Evolutionary conservation across 306 rosid genomes (phyloP).

Genomic region (Leucaena leucocephala): DNA sequence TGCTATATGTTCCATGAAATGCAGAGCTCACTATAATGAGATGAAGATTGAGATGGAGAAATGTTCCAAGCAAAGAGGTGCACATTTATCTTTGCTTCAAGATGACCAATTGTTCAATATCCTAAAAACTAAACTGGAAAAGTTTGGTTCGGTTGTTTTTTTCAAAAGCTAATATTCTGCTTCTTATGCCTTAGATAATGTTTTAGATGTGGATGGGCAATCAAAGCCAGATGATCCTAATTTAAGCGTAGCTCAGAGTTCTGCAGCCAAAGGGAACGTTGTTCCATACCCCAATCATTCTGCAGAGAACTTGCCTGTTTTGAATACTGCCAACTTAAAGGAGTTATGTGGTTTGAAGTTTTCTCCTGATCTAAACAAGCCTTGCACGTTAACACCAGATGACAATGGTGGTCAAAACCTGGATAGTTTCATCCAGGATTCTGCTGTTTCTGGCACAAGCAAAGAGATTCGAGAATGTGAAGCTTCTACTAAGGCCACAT

Average conservation of each 20-base stretch:
- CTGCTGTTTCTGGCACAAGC: slow-evolving; percentile 38
- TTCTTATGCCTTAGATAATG: slow-evolving; percentile 43
- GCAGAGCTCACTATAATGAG: slow-evolving; percentile 72
- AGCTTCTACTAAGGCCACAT: slow-evolving; percentile 62
- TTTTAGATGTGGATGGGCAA: slow-evolving; percentile 43
- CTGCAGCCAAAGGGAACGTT: slow-evolving; percentile 42
- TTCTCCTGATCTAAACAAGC: slow-evolving; percentile 40
- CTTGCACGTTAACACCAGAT: slow-evolving; percentile 35
- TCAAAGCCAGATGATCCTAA: slow-evolving; percentile 39
- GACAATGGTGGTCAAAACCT: slow-evolving; percentile 32
- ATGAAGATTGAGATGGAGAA: slow-evolving; percentile 78
- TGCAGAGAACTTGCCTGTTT: slow-evolving; percentile 34
- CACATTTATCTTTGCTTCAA: slow-evolving; percentile 18
- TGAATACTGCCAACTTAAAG: slow-evolving; percentile 35
- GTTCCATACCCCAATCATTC: slow-evolving; percentile 39
- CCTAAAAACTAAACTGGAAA: slow-evolving; percentile 16
- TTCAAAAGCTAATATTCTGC: slow-evolving; percentile 24
- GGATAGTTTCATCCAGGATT: slow-evolving; percentile 33
- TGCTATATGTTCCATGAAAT: slow-evolving; percentile 66
- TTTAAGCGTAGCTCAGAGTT: slow-evolving; percentile 39
- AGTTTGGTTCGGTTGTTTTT: slow-evolving; percentile 20
- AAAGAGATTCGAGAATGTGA: slow-evolving; percentile 36
- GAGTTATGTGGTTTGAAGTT: slow-evolving; percentile 40
- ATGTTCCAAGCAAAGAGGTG: slow-evolving; percentile 57
- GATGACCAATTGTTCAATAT: slow-evolving; percentile 14